Evolutionary conservation across 1,284 basidiomycete genomes (phyloP).

Genomic region (Leccinum fallax): DNA sequence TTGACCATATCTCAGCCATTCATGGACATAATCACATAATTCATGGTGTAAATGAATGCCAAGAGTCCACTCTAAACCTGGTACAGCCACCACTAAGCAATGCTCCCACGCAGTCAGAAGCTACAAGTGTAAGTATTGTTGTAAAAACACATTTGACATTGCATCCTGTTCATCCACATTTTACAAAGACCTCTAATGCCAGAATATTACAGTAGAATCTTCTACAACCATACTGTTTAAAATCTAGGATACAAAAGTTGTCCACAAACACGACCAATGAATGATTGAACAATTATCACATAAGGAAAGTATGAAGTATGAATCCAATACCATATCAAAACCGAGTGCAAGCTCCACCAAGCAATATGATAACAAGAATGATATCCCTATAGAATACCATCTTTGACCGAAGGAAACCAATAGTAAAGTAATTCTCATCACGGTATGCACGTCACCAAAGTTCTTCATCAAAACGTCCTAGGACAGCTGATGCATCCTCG

Average conservation of each 20-base stretch:
- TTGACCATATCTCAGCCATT: too few relatives aligned
- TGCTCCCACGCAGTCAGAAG: background rate
- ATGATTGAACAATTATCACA: background rate
- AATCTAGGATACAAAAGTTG: background rate
- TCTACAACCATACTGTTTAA: background rate
- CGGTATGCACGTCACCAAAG: slow-evolving; percentile 47
- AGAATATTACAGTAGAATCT: too few relatives aligned
- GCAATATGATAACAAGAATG: background rate
- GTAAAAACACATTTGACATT: too few relatives aligned
- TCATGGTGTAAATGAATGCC: background rate
- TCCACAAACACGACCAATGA: background rate
- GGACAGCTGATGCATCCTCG: slow-evolving; percentile 72
- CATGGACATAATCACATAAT: background rate
- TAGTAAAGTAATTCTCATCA: background rate
- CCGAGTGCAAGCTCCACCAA: background rate
- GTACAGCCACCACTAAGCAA: background rate
- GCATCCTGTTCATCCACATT: background rate
- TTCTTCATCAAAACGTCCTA: slow-evolving; percentile 84
- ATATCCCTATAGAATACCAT: background rate
- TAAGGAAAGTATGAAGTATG: background rate
- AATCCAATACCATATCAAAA: background rate
- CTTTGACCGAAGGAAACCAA: background rate
- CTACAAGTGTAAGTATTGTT: background rate
- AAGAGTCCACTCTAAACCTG: background rate
- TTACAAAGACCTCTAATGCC: background rate